These are phyloP conservation scores for Penicillium sp. DNA, from an alignment of 2,329 filamentous ascomycete genomes.

Conservation along the genomic window DNA sequence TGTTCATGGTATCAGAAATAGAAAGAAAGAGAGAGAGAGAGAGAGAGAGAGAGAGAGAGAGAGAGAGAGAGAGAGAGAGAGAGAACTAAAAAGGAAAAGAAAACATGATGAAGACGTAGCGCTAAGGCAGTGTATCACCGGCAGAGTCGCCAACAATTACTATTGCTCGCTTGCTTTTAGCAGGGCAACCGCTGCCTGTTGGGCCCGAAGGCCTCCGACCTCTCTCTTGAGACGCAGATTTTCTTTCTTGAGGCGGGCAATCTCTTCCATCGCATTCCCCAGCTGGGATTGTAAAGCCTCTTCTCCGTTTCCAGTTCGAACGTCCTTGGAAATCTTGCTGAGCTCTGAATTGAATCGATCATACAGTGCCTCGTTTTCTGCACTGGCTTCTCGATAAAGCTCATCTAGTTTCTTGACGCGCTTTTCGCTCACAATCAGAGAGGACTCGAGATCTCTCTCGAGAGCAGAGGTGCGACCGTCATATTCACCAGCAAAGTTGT, in stretches of 20 bases:
- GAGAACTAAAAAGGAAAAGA: no score
- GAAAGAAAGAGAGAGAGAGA: no score
- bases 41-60: no score
- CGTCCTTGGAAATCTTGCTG: constrained; percentile 76
- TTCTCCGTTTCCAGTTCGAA: constrained; percentile 76
- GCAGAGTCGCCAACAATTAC: constrained; percentile 5
- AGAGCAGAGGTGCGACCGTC: constrained; percentile 65
- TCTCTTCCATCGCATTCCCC: constrained; percentile 76
- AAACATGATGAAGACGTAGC: neutral
- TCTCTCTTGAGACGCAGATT: constrained; percentile 83
- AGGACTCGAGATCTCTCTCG: constrained; percentile 71
- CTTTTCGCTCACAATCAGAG: constrained; percentile 73
- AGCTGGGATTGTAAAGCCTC: constrained; percentile 75
- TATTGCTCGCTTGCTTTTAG: constrained; percentile 36
- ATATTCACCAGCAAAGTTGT: constrained; percentile 62
- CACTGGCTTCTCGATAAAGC: constrained; percentile 82
- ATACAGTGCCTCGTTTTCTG: constrained; percentile 92
- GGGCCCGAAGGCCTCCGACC: constrained; percentile 69
- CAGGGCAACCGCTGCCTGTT: constrained; percentile 41
- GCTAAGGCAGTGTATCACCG: constrained; percentile 7
- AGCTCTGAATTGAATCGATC: constrained; percentile 91
- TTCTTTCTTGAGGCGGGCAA: constrained; percentile 77
- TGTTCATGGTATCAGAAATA: neutral
- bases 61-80: no score
- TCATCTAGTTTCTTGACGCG: constrained; percentile 85